These are phyloP conservation scores for Lichina pygmaea DNA, from an alignment of 495 filamentous ascomycete genomes.

Conservation along the genomic window DNA sequence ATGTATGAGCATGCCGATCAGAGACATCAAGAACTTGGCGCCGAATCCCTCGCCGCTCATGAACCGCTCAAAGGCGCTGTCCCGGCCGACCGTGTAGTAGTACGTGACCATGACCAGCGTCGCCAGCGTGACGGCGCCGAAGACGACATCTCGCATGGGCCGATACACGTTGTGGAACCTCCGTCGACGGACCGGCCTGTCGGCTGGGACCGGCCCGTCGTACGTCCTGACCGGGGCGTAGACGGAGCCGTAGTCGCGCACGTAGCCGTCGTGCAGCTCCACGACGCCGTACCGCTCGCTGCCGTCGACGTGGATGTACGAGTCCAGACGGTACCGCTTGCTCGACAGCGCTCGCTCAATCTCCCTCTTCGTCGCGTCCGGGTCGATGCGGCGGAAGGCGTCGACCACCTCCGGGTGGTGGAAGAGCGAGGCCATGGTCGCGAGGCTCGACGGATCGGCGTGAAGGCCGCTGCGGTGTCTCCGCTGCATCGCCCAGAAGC, in stretches of 20 bases:
- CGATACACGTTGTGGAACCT: neutral
- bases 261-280: slow-evolving; percentile 2
- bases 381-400: slow-evolving; percentile 4
- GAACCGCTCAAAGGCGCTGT: slow-evolving; percentile 17
- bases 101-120: slow-evolving; percentile 10
- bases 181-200: no score
- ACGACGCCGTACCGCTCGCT: slow-evolving; percentile 12
- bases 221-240: neutral
- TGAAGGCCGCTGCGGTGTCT: slow-evolving; percentile 7
- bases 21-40: slow-evolving; percentile 17
- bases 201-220: neutral
- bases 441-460: slow-evolving; percentile 17
- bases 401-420: slow-evolving; percentile 10
- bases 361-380: slow-evolving; percentile 1
- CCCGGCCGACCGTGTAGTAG: slow-evolving; percentile 14
- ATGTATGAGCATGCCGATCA: slow-evolving; percentile 15
- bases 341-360: neutral
- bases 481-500: neutral
- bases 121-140: slow-evolving; percentile 11
- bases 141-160: slow-evolving; percentile 1
- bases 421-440: slow-evolving; percentile 12
- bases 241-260: slow-evolving; percentile 1
- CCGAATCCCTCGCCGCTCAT: slow-evolving; percentile 19
- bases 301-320: slow-evolving; percentile 10
- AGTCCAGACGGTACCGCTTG: slow-evolving; percentile 12